phyloP scores from a whole-genome alignment of 2,329 filamentous ascomycete genomes.

The Pseudogymnoascus sp. region DNA sequence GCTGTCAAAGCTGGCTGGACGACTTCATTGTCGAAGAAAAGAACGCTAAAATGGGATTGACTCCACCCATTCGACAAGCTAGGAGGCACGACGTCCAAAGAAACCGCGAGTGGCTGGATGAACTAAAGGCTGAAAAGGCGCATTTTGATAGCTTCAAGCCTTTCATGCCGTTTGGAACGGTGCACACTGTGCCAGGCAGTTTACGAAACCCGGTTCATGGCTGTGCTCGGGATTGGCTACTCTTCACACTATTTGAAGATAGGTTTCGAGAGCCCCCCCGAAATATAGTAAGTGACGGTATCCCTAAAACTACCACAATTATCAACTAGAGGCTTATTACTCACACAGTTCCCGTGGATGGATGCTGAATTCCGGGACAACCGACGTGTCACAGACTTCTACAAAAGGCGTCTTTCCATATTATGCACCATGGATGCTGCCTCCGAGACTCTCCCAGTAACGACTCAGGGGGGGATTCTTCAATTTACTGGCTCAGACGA shows the following conservation, averaged over 20 bases:
- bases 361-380: neutral
- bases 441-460: neutral
- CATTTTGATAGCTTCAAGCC: neutral
- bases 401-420: neutral
- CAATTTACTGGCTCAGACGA: neutral
- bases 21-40: neutral
- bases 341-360: neutral
- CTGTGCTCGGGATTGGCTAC: neutral
- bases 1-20: neutral
- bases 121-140: neutral
- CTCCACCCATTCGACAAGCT: neutral
- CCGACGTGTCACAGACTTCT: neutral
- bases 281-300: neutral
- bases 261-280: neutral
- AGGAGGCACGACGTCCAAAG: neutral
- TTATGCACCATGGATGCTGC: neutral
- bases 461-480: neutral
- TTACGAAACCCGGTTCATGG: neutral
- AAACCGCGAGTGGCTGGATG: neutral
- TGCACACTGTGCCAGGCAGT: neutral
- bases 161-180: neutral
- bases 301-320: neutral
- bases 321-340: neutral
- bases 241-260: neutral
- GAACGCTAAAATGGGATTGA: neutral